A percentile compares a stretch with the other conserved stretches of the same genome.
Conservation (phyloP, 805 yeast species). For the Pichia gijzeniarum region DNA sequence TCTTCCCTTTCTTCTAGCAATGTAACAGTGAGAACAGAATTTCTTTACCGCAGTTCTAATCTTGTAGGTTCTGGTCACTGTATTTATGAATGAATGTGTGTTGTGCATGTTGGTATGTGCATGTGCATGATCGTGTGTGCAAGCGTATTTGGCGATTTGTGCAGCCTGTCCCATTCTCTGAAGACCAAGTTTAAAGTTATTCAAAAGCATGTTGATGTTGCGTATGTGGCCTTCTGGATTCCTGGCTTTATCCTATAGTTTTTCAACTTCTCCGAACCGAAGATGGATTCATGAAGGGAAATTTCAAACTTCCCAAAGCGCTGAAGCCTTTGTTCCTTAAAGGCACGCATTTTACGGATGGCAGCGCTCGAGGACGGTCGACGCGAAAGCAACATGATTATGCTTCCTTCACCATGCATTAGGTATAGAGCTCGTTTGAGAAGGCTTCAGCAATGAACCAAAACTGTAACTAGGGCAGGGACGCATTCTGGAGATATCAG, state of each 20-base stretch:
- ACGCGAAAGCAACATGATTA: not conserved
- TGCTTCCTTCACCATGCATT: too few species aligned
- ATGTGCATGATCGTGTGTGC: constrained; percentile 5
- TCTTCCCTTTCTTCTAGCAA: constrained; percentile 92
- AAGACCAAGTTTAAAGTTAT: constrained; percentile 25
- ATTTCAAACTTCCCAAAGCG: too few species aligned
- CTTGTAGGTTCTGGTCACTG: constrained; percentile 64
- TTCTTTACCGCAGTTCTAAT: constrained; percentile 90
- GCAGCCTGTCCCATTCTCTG: constrained; percentile 15
- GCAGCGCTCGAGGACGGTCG: constrained; percentile 2
- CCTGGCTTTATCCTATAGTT: too few species aligned
- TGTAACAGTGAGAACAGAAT: constrained; percentile 85
- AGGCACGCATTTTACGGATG: too few species aligned
- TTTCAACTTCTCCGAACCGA: too few species aligned
- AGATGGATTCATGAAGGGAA: too few species aligned
- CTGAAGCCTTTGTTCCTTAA: too few species aligned
- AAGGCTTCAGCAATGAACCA: too few species aligned
- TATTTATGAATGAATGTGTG: constrained; percentile 12
- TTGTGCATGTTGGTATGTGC: constrained; percentile 9
- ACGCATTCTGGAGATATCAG: too few species aligned
- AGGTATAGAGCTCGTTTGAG: too few species aligned
- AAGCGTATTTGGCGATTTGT: constrained; percentile 8
- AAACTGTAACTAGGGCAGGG: too few species aligned
- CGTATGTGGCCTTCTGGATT: too few species aligned
- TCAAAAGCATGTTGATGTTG: constrained; percentile 20